These are phyloP conservation scores for Casuarina glauca DNA, from an alignment of 306 rosid genomes.

Conservation along the genomic window DNA sequence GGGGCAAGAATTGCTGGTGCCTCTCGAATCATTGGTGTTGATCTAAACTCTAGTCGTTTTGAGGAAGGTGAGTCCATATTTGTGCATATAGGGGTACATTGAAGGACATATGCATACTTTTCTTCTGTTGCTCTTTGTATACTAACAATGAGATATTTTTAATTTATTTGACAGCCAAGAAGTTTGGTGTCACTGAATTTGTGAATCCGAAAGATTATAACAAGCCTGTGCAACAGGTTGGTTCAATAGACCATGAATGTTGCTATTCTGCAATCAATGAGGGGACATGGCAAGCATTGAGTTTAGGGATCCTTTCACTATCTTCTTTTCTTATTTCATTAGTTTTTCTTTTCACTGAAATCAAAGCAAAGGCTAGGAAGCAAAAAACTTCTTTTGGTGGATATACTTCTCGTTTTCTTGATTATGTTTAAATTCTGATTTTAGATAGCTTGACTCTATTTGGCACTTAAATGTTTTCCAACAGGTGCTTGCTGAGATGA, in stretches of 20 bases:
- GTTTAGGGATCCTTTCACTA: not conserved
- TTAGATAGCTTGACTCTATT: not conserved
- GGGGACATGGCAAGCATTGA: not conserved
- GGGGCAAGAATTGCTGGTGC: conserved; percentile 90
- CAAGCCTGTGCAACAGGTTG: conserved; percentile 85
- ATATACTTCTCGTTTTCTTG: not conserved
- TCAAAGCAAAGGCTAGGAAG: not conserved
- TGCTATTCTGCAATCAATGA: not conserved
- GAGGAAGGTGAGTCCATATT: conserved; percentile 54
- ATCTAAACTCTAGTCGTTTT: conserved; percentile 63
- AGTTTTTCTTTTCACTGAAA: not conserved
- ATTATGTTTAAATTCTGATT: not conserved
- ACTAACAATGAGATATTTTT: not conserved
- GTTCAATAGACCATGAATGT: conserved; percentile 5
- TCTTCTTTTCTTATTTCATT: not conserved
- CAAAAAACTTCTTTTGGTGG: not conserved
- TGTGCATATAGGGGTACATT: not conserved
- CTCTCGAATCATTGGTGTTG: conserved; percentile 79
- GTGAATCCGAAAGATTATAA: conserved; percentile 85
- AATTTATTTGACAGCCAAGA: conserved; percentile 61
- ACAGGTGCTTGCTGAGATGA: conserved; percentile 82
- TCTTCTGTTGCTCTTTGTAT: not conserved
- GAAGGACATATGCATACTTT: not conserved
- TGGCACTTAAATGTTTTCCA: conserved; percentile 24
- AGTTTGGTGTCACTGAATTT: conserved; percentile 80